phyloP scores from a whole-genome alignment of 23 red algal genomes.

The Gracilaria gracilis region DNA sequence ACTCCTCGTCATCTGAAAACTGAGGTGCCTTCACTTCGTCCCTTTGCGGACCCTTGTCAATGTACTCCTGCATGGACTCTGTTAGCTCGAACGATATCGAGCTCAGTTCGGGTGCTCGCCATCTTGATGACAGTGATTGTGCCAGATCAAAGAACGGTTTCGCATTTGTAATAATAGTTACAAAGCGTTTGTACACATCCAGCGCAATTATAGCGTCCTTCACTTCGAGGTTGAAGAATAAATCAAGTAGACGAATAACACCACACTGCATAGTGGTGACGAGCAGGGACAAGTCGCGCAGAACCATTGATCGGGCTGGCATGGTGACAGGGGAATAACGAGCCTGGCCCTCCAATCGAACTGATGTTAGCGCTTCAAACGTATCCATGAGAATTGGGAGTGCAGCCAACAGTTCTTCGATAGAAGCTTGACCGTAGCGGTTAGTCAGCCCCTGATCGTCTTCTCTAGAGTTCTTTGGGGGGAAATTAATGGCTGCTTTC shows the following conservation, averaged over 20 bases:
- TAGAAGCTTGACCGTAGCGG: constrained; percentile 49
- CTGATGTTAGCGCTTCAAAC: constrained; percentile 45
- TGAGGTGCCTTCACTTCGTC: constrained; percentile 40
- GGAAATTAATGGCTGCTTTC: constrained; percentile 87
- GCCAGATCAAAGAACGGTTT: constrained; percentile 72
- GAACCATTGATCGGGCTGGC: constrained; percentile 82
- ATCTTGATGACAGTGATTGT: constrained; percentile 44
- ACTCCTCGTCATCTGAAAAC: constrained; percentile 65
- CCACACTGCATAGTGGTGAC: constrained; percentile 65
- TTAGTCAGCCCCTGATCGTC: constrained; percentile 46
- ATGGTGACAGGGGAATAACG: constrained; percentile 62
- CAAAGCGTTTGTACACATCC: constrained; percentile 81
- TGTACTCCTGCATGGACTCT: constrained; percentile 80
- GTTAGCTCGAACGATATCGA: constrained; percentile 72
- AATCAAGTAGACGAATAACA: constrained; percentile 70
- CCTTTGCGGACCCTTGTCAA: constrained; percentile 70
- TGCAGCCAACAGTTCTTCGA: constrained; percentile 66
- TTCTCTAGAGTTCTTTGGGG: constrained; percentile 72
- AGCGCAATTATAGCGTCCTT: constrained; percentile 45
- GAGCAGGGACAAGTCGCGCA: constrained; percentile 66
- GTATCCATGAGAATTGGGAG: constrained; percentile 81
- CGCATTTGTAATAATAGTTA: constrained; percentile 52
- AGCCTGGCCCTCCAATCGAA: constrained; percentile 63
- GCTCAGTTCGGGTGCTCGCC: constrained; percentile 61
- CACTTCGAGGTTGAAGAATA: constrained; percentile 75